phyloP scores from a whole-genome alignment of 176 grass and related monocot genomes.

The Otatea glauca region DNA sequence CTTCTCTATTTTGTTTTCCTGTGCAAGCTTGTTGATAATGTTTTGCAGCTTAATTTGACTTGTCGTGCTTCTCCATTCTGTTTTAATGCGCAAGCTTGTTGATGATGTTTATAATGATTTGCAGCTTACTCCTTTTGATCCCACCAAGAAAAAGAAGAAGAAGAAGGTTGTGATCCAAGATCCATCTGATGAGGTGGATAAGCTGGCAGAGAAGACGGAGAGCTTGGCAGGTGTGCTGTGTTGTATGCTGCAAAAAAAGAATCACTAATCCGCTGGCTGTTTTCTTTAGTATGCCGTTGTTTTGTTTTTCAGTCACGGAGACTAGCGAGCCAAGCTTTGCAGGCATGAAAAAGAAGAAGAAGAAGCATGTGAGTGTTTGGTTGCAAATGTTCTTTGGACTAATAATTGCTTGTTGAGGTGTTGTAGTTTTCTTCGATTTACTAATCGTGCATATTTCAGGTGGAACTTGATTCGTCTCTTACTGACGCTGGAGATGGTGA shows the following conservation, averaged over 20 bases:
- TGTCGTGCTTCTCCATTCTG: neutral
- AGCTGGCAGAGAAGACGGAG: constrained; percentile 77
- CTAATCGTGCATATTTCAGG: constrained; percentile 47
- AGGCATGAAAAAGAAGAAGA: constrained; percentile 98
- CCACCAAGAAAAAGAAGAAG: constrained; percentile 99
- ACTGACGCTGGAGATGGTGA: constrained; percentile 51
- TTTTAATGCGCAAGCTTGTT: neutral
- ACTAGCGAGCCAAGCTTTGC: constrained; percentile 62
- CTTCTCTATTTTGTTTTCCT: neutral
- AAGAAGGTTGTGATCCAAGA: constrained; percentile 94
- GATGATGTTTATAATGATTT: constrained; percentile 17
- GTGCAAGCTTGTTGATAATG: neutral
- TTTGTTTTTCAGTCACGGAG: constrained; percentile 57
- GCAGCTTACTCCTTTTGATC: constrained; percentile 89
- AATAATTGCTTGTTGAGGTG: neutral
- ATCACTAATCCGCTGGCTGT: neutral
- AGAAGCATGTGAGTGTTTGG: constrained; percentile 74
- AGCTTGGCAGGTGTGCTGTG: constrained; percentile 48
- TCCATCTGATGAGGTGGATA: constrained; percentile 74
- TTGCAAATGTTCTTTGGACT: constrained; percentile 20
- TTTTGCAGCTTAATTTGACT: neutral
- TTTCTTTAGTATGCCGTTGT: constrained; percentile 20
- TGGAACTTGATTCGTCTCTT: constrained; percentile 60
- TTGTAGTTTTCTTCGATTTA: constrained; percentile 2
- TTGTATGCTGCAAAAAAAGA: neutral